Conservation (phyloP, 2,329 filamentous ascomycete genomes). For the Botryosphaeria dothidea region DNA sequence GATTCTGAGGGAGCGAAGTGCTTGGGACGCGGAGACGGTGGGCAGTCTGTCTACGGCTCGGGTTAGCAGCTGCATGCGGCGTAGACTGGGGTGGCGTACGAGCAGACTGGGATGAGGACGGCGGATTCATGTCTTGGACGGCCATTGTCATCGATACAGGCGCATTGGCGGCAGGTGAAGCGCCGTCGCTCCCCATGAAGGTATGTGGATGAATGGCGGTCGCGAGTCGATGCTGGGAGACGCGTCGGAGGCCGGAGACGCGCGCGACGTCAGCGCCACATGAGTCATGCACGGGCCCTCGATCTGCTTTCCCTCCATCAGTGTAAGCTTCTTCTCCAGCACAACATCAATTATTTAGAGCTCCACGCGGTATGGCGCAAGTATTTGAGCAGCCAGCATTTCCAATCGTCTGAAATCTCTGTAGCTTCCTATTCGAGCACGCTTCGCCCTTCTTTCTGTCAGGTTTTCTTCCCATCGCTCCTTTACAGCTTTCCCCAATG, state of each 20-base stretch:
- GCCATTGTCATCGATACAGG: constrained; percentile 27
- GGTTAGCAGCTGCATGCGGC: not conserved
- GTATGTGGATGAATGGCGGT: not conserved
- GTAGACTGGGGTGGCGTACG: constrained; percentile 32
- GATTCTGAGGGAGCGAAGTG: constrained; percentile 61
- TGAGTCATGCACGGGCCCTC: not conserved
- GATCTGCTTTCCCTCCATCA: not conserved
- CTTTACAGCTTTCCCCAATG: not conserved
- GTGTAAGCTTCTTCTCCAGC: not conserved
- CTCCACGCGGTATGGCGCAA: not conserved
- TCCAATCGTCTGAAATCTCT: too few relatives aligned
- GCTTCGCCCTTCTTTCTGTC: not conserved
- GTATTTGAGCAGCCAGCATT: too few relatives aligned
- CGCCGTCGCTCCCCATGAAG: not conserved
- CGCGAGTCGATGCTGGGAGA: not conserved
- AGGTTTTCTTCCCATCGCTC: not conserved
- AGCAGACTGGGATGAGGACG: constrained; percentile 33
- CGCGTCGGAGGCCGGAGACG: constrained; percentile 5
- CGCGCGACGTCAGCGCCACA: constrained; percentile 9
- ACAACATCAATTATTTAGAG: not conserved
- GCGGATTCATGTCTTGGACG: constrained; percentile 29
- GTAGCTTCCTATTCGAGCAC: too few relatives aligned
- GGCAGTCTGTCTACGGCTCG: constrained; percentile 65
- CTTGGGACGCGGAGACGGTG: constrained; percentile 74
- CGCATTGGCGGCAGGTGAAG: not conserved